Base-by-base conservation (phyloP, 768 basidiomycete genomes). In the Paxillus involutus region DNA sequence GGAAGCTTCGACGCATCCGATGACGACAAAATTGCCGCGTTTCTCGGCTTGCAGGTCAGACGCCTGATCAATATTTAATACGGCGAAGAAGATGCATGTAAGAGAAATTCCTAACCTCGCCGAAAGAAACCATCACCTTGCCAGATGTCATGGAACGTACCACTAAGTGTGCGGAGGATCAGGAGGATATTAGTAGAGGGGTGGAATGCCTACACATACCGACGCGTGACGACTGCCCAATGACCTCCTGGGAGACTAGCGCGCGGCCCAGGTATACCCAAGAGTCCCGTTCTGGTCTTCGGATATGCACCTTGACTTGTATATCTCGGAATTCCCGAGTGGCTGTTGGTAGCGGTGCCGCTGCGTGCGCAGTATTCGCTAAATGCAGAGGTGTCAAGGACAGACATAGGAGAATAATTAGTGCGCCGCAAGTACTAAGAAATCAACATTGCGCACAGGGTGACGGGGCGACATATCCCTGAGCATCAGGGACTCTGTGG, bases 251-350 rank as follows among this genome's bases (percentile, higher is more conserved):
- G 29, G 85, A 78, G 46, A 91, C 89, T 24, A 87, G 65, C 19
- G 84, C 91, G 63, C 90, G 81, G 11, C 91, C 91, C 47, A 91
- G 78, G 61, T 92, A 93, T 26, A 82, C 75, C 91, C 91, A 92
- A 16, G 85, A 80, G 67, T 92, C 91, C 64, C 75, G 82, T 51
- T 91, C 90, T 35, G 90, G 86, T 60, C 83, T 76, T 58, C 91
- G 79, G 59, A 91, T 86, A 63, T 92, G 91, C 17, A 93, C 89
- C 68, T 92, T 91, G 55, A 92, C 91, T 54, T 88, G 81, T 55
- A 92, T 81, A 53, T 92, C 89, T 49, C 85, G 83, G 64, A 89
- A 88, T 62, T 86, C 85, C 52, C 82, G 82, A 53, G 74, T 33
- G 46, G 41, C 36, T 30, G 59, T 44, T 24, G 68, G 59, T 57